These are phyloP conservation scores for Phellopilus nigrolimitatus DNA, from an alignment of 1,284 basidiomycete genomes.

Conservation along the genomic window DNA sequence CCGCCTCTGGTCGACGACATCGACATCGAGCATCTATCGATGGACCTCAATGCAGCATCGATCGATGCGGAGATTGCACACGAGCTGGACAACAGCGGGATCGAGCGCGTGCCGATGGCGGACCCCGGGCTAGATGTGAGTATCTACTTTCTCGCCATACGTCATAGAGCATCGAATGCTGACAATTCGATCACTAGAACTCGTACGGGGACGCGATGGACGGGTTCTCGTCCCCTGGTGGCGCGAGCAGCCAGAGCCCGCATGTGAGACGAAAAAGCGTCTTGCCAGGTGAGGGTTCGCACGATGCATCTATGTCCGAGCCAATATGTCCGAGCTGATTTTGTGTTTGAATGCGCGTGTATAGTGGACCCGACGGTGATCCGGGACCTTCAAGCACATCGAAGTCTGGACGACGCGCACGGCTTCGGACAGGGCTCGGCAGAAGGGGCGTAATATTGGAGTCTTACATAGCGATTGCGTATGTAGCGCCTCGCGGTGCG, in stretches of 20 bases:
- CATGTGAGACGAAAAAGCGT: slow-evolving; percentile 84
- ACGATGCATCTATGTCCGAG: neutral
- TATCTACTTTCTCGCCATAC: slow-evolving; percentile 30
- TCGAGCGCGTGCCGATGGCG: slow-evolving; percentile 84
- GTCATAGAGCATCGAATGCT: too few species aligned
- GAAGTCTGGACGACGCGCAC: slow-evolving; percentile 65
- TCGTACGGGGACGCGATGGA: slow-evolving; percentile 25
- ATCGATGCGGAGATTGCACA: slow-evolving; percentile 70
- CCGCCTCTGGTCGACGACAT: slow-evolving; percentile 76
- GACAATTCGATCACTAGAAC: too few species aligned
- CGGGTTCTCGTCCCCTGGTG: slow-evolving; percentile 10
- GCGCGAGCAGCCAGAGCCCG: slow-evolving; percentile 44
- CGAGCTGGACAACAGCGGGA: slow-evolving; percentile 77
- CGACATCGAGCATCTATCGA: slow-evolving; percentile 80
- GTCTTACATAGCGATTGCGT: neutral
- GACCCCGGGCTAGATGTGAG: slow-evolving; percentile 84
- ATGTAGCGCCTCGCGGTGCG: neutral
- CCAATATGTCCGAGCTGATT: neutral
- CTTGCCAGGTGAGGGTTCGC: slow-evolving; percentile 62
- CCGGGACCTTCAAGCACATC: slow-evolving; percentile 81
- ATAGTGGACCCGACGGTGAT: slow-evolving; percentile 84
- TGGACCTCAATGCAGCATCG: slow-evolving; percentile 82
- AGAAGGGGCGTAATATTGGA: slow-evolving; percentile 3
- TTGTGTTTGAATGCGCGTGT: slow-evolving; percentile 20
- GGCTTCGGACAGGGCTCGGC: slow-evolving; percentile 6